Percentiles rank a stretch among this genome's conserved stretches.
Conservation (phyloP, 148 eudicot species). For the Rhododendron molle region DNA sequence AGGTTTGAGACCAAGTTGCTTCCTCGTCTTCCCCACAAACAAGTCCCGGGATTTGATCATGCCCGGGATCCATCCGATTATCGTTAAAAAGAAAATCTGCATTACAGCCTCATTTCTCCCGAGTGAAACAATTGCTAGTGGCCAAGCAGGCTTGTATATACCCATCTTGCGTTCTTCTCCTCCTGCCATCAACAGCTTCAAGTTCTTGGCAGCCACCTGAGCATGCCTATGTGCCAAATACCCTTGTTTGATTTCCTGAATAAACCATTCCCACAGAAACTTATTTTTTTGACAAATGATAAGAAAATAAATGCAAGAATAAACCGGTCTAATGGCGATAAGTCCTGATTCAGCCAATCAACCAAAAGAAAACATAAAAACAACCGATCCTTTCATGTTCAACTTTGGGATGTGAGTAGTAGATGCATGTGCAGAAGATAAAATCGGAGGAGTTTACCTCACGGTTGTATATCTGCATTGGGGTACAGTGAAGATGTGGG, state of each 20-base stretch:
- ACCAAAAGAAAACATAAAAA: background rate
- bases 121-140: conserved; percentile 38
- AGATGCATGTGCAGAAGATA: background rate
- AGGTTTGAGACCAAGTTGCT: conserved; percentile 19
- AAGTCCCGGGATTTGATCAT: conserved; percentile 46
- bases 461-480: background rate
- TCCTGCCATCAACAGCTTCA: conserved; percentile 34
- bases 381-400: background rate
- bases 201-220: conserved; percentile 29
- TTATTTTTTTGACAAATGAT: background rate
- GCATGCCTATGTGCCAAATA: conserved; percentile 44
- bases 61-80: conserved; percentile 42
- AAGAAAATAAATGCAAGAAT: background rate
- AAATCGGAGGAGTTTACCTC: background rate
- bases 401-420: background rate
- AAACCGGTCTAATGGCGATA: background rate
- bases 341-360: background rate
- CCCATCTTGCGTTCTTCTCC: conserved; percentile 21
- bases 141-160: conserved; percentile 28
- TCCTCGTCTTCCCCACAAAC: conserved; percentile 50
- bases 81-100: conserved; percentile 33
- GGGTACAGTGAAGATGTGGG: background rate
- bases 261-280: background rate
- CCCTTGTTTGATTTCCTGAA: conserved; percentile 59
- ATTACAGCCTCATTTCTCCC: conserved; percentile 47